Conservation (phyloP, 306 rosid genomes). For the Calophaca sinica region DNA sequence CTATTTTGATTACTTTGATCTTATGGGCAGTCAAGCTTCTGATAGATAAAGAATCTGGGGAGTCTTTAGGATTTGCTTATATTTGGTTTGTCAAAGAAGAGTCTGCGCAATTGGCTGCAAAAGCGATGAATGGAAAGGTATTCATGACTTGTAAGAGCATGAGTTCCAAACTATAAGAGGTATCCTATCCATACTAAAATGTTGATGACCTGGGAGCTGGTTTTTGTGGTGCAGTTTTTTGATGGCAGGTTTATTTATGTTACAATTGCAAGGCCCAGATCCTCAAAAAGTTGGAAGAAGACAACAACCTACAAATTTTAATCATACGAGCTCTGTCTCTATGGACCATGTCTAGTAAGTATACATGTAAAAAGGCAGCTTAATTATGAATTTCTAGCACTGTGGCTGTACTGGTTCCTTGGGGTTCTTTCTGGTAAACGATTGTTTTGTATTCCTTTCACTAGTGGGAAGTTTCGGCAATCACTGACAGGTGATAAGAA, state of each 20-base stretch:
- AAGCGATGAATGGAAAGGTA: conserved; percentile 68
- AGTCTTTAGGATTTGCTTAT: conserved; percentile 54
- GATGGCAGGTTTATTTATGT: conserved; percentile 62
- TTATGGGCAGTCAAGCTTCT: conserved; percentile 51
- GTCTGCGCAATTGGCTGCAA: conserved; percentile 52
- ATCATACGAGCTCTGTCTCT: conserved; percentile 16
- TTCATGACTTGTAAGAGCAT: conserved; percentile 29
- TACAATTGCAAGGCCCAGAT: conserved; percentile 47
- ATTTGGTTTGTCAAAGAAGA: conserved; percentile 54
- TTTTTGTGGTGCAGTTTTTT: conserved; percentile 55
- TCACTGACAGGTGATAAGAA: no score
- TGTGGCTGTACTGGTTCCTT: neutral
- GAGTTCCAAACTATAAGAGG: conserved; percentile 6
- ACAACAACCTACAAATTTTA: conserved; percentile 51
- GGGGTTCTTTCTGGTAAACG: neutral
- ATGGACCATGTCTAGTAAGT: neutral
- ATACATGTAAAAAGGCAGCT: conserved; percentile 20
- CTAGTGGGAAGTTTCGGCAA: no score
- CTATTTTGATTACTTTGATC: neutral
- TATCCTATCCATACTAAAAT: conserved; percentile 20
- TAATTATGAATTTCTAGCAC: conserved; percentile 23
- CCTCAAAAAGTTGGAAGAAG: conserved; percentile 35
- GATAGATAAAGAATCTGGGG: conserved; percentile 46
- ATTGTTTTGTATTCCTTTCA: neutral
- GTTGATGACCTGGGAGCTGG: conserved; percentile 28